Evolutionary conservation across 768 basidiomycete species (phyloP), one percentile per base, ranked within the genome.

Genomic region (Termitomyces sp.): DNA sequence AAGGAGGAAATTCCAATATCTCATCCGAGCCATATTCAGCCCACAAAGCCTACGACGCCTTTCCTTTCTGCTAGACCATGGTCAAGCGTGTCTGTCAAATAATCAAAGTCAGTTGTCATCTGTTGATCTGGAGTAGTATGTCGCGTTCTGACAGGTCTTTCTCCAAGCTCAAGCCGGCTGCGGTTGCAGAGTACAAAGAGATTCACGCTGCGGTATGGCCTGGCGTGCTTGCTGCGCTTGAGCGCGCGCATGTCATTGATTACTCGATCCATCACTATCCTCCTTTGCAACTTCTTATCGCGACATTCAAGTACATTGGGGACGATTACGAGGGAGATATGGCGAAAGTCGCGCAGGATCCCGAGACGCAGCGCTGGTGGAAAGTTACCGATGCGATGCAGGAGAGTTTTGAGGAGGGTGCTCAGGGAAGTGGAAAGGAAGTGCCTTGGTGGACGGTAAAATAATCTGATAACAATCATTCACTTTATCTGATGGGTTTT

Each of bases 291-390:
- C 80, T 93, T 45, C 80, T 93, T n/a, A 82, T 92, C 63, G 90
- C 90, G n/a, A 85, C 80, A 49, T 89, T 92, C 80, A 89, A 89
- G 67, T 92, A 92, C 67, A 84, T 78, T 0, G 91, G 90, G 0
- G 61, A 74, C 3, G 82, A 92, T 65, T 91, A 83, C 42, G 84
- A 81, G 45, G 75, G 63, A 15, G 91, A 92, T 66, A 91, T 92
- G 89, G 77, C 74, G 39, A 76, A 69, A 22, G 79, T 91, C 33
- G 86, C 79, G 3, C 82, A 83, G 18, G 88, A 90, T 68, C 77
- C 82, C 16, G 85, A 87, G 68, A 92, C 90, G n/a, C 81, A 80
- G 70, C 70, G 81, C 61, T 92, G 91, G 91, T 92, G 91, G 91
- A 74, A 78, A 65, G 70, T 91, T 48, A 92, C 89, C 0, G 91